Evolutionary conservation across 352 stramenopile genomes (phyloP).

Genomic region (Globisporangium polare): DNA sequence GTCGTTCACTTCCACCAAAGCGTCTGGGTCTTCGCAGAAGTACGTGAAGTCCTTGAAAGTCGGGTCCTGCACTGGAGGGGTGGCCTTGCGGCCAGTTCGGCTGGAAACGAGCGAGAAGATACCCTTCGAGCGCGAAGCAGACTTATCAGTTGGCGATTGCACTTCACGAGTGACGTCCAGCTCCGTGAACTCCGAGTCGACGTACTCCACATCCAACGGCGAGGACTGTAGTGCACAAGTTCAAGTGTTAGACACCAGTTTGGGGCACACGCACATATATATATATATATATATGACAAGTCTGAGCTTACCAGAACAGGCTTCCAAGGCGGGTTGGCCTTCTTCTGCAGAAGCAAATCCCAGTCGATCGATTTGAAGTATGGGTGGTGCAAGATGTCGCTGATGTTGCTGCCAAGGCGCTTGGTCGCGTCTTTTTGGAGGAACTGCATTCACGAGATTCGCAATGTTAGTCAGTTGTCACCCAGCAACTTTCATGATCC

Average conservation of each 20-base stretch:
- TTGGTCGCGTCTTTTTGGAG: constrained; percentile 86
- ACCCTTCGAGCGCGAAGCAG: constrained; percentile 63
- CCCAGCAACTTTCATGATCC: neutral
- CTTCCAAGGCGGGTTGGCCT: constrained; percentile 85
- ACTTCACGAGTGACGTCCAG: constrained; percentile 79
- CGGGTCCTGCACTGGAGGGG: constrained; percentile 77
- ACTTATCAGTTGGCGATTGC: constrained; percentile 82
- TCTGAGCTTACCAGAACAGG: constrained; percentile 51
- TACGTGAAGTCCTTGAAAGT: constrained; percentile 91
- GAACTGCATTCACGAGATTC: constrained; percentile 31
- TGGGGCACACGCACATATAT: no score
- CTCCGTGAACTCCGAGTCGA: constrained; percentile 84
- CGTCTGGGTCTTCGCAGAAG: constrained; percentile 85
- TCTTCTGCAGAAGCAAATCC: constrained; percentile 81
- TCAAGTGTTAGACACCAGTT: neutral
- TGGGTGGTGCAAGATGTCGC: constrained; percentile 77
- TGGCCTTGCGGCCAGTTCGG: constrained; percentile 57
- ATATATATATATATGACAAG: no score
- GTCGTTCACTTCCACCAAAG: constrained; percentile 78
- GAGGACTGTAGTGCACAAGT: constrained; percentile 36
- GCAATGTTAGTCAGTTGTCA: constrained; percentile 4
- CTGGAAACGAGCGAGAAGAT: constrained; percentile 81
- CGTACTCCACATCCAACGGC: constrained; percentile 81
- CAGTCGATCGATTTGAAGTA: constrained; percentile 83
- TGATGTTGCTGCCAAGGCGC: constrained; percentile 85